Conservation (phyloP, 768 basidiomycete species). For the Rhodotorula toruloides region DNA sequence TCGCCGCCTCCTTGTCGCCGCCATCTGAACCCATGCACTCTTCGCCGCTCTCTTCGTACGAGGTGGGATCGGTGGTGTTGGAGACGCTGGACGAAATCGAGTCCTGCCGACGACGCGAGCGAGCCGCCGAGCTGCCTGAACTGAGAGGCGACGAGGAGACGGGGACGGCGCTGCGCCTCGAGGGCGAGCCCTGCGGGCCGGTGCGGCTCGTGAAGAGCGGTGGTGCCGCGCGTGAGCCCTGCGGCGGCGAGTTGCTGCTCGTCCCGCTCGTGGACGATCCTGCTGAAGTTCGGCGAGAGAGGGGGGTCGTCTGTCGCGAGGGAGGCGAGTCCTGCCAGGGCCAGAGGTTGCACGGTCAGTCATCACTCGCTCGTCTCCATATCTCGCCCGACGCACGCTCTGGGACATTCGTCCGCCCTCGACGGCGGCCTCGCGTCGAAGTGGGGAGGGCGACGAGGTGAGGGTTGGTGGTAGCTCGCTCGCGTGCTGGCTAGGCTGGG, state of each 20-base stretch:
- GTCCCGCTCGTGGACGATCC: too few species aligned
- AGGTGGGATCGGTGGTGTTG: conserved; percentile 29
- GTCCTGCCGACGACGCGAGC: conserved; percentile 20
- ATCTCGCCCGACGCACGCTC: not conserved
- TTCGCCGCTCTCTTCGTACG: conserved; percentile 26
- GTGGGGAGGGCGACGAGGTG: too few species aligned
- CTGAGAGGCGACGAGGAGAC: conserved; percentile 21
- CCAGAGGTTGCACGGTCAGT: not conserved
- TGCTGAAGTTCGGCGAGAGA: not conserved
- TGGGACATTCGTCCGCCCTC: too few species aligned
- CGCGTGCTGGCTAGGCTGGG: too few species aligned
- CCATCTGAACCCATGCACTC: conserved; percentile 22
- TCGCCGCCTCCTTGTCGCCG: not conserved
- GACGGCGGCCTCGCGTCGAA: too few species aligned
- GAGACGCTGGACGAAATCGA: conserved; percentile 30
- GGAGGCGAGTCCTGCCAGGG: not conserved
- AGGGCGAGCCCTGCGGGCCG: too few species aligned
- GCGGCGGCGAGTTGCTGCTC: not conserved
- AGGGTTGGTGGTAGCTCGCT: too few species aligned
- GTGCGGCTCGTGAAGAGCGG: not conserved
- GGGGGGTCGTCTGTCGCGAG: not conserved
- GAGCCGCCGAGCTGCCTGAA: conserved; percentile 12
- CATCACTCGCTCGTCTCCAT: too few species aligned
- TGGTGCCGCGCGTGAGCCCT: too few species aligned
- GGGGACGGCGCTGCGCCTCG: conserved; percentile 5